These are phyloP conservation scores for Chlorella sp. DNA, from an alignment of 139 green algal species.

Conservation along the genomic window DNA sequence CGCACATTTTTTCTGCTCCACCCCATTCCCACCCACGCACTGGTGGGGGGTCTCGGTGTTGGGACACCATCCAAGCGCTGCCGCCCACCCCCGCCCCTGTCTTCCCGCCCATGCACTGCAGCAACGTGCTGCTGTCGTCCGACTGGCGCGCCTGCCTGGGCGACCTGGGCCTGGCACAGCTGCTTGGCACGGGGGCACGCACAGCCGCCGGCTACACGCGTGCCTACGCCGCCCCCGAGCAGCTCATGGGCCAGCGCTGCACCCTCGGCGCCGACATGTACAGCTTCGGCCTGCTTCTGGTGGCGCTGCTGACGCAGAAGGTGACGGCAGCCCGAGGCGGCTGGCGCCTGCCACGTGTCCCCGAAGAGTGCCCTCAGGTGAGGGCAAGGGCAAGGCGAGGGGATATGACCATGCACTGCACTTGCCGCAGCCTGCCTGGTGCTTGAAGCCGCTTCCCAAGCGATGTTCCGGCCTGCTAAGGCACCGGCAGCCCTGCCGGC, in stretches of 20 bases:
- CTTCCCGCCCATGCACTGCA: not conserved
- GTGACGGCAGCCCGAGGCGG: not conserved
- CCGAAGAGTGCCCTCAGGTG: not conserved
- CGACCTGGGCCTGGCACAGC: not conserved
- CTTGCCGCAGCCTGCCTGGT: too few relatives aligned
- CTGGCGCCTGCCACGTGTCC: not conserved
- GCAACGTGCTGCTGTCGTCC: constrained; percentile 1
- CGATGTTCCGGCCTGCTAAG: too few relatives aligned
- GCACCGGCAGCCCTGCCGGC: too few relatives aligned
- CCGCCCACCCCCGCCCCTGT: not conserved
- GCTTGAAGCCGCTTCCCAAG: too few relatives aligned
- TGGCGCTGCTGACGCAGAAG: constrained; percentile 4
- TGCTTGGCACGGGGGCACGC: not conserved
- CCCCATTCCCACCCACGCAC: too few relatives aligned
- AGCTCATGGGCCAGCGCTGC: not conserved
- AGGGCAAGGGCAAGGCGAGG: too few relatives aligned
- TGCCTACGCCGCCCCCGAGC: not conserved
- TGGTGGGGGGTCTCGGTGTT: not conserved
- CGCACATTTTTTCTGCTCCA: too few relatives aligned
- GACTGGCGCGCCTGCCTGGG: not conserved
- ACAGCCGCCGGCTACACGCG: not conserved
- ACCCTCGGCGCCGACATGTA: not conserved
- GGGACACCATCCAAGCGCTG: too few relatives aligned
- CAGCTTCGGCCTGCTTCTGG: not conserved
- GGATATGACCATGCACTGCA: too few relatives aligned